Evolutionary conservation across 2,329 filamentous ascomycete genomes (phyloP), one percentile per base, ranked within the genome.

Genomic region (Aspergillus sp.): DNA sequence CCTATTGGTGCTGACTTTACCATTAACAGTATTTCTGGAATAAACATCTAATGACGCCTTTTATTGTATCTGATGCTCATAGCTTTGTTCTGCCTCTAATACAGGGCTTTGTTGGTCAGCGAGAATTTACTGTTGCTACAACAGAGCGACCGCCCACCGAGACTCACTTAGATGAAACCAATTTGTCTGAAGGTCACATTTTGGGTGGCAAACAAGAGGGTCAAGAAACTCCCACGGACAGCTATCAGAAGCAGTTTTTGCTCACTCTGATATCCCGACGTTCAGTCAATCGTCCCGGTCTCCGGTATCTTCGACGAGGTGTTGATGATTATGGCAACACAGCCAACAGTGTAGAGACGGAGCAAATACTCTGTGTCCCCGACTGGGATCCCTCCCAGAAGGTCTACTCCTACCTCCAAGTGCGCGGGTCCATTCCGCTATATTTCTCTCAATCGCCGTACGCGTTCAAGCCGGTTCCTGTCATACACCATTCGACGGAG

Each of bases 381-480:
- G 78, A 79, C 1, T 92, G 88, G 84, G 79, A 84, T 16, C 66
- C 79, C 0, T 73, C 79, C 11, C 69, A 73, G 11, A 89, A 84
- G 59, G 79, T 87, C 2, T 89, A 90, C 68, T 96, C 91, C 0
- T 95, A 96, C 62, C 76, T 95, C 3, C 94, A 99, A 67, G 79
- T 91, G 20, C 83, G 94, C 58, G 93, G 92, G 6, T 96, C 92
- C 19, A 95, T 97, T 57, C 94, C 94, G 0, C 73, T 97, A 0
- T 97, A 94, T 76, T 99, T 96, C 67, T 95, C 92, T 0, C 94
- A 99, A 65, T 90, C 89, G 0, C 92, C 93, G 0, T 97, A 96
- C 70, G 91, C 90, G 9, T 83, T 97, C 60, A 96, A 96, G 66
- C 94, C 94, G 0, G 80, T 88, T 10, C 91, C 93, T 0, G 82